These are phyloP conservation scores for Epichloe glyceriae DNA, from an alignment of 2,329 filamentous ascomycete genomes.

Conservation along the genomic window DNA sequence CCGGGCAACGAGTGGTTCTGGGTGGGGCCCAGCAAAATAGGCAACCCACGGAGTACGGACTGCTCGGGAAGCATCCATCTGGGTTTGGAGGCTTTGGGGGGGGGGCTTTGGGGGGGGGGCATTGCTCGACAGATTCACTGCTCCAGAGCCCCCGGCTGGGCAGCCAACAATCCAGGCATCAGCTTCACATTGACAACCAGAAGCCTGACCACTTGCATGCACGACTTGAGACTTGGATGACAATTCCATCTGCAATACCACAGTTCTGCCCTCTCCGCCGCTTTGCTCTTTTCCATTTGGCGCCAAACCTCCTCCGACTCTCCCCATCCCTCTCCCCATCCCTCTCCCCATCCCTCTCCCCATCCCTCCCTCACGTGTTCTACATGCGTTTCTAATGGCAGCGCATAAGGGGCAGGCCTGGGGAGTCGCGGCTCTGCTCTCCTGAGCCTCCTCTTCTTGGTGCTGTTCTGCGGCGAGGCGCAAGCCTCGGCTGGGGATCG, in stretches of 20 bases:
- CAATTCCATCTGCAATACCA: background rate
- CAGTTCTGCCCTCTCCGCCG: background rate
- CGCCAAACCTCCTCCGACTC: background rate
- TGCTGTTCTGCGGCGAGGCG: constrained; percentile 30
- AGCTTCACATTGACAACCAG: background rate
- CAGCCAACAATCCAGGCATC: background rate
- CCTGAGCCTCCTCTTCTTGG: constrained; percentile 22
- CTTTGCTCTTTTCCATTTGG: background rate
- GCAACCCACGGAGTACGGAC: background rate
- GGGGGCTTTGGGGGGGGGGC: too few species aligned
- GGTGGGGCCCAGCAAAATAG: background rate
- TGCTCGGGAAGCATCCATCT: too few species aligned
- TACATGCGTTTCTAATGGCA: constrained; percentile 22
- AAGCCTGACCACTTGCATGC: background rate
- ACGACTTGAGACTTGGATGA: background rate
- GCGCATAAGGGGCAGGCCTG: constrained; percentile 20
- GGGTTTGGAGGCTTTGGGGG: too few species aligned
- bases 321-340: background rate
- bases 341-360: background rate
- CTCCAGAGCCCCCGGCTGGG: background rate
- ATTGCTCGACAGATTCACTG: background rate
- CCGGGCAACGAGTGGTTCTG: constrained; percentile 15
- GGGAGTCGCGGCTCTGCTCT: constrained; percentile 14
- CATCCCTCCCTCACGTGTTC: too few species aligned
- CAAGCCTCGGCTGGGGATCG: constrained; percentile 71